These are phyloP conservation scores for Trypanosomatidae sp. DNA, from an alignment of 208 protist genomes.

Conservation along the genomic window DNA sequence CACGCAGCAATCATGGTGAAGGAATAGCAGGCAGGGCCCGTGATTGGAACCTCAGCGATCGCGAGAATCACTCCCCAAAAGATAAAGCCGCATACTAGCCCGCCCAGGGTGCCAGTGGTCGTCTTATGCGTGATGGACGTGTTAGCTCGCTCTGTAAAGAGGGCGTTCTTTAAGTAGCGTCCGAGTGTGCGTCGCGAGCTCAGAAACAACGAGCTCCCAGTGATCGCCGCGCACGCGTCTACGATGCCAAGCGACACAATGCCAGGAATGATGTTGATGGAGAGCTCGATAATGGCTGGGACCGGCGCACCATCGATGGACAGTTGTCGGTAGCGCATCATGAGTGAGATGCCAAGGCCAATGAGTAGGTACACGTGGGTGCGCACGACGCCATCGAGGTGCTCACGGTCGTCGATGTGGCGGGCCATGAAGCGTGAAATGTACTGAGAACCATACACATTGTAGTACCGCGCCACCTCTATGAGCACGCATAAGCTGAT, in stretches of 20 bases:
- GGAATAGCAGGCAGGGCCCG: constrained; percentile 42
- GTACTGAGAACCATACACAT: constrained; percentile 54
- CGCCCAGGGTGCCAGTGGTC: constrained; percentile 77
- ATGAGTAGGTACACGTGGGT: constrained; percentile 91
- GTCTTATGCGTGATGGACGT: constrained; percentile 89
- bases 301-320: constrained; percentile 19
- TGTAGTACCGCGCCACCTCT: constrained; percentile 67
- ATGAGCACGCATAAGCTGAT: constrained; percentile 50
- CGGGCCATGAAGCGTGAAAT: constrained; percentile 54
- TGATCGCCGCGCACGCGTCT: constrained; percentile 80
- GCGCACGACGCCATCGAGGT: constrained; percentile 62
- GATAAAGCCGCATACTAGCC: constrained; percentile 62
- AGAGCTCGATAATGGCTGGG: constrained; percentile 63
- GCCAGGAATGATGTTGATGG: constrained; percentile 83
- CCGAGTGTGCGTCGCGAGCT: constrained; percentile 63
- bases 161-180: constrained; percentile 67
- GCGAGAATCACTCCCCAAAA: constrained; percentile 75
- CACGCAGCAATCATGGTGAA: constrained; percentile 71
- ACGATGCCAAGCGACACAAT: constrained; percentile 83
- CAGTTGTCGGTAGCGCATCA: constrained; percentile 69
- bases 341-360: constrained; percentile 67
- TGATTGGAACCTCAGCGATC: constrained; percentile 51
- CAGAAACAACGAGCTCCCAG: constrained; percentile 77
- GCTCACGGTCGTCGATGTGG: constrained; percentile 83
- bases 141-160: constrained; percentile 84